phyloP scores from a whole-genome alignment of 352 stramenopile species.

The Blastocystis sp. region DNA sequence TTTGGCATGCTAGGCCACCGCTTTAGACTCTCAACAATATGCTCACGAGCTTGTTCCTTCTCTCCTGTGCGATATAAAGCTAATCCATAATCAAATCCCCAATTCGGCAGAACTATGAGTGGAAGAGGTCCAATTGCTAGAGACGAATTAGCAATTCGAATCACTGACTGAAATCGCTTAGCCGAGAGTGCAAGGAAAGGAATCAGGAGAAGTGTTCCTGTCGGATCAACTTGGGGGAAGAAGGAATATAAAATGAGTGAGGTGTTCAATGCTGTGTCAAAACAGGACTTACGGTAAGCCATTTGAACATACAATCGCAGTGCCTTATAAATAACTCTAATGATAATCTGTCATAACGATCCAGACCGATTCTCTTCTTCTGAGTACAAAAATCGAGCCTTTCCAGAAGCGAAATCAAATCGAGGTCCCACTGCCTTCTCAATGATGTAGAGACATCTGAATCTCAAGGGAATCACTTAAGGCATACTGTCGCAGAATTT shows the following conservation, averaged over 20 bases:
- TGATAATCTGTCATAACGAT: background rate
- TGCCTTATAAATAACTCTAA: background rate
- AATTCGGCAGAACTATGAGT: constrained; percentile 23
- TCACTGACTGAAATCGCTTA: background rate
- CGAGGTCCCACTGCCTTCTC: constrained; percentile 9
- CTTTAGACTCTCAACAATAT: background rate
- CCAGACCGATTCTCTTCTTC: background rate
- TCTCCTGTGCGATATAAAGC: background rate
- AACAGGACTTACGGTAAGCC: background rate
- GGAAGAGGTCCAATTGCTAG: background rate
- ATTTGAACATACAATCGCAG: background rate
- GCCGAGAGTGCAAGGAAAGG: background rate
- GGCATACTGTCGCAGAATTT: background rate
- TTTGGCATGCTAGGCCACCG: background rate
- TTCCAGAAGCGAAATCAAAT: constrained; percentile 2
- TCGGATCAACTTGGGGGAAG: constrained; percentile 33
- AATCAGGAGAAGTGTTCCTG: constrained; percentile 22
- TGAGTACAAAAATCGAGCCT: constrained; percentile 15
- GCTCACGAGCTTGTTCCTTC: background rate
- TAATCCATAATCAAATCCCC: constrained; percentile 43
- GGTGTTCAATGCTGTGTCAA: constrained; percentile 26
- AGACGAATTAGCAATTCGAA: background rate
- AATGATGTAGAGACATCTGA: constrained; percentile 33
- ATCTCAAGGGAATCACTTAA: background rate
- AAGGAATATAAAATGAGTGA: constrained; percentile 41